A percentile compares a stretch with the other conserved stretches of the same genome.
Conservation (phyloP, 2,329 filamentous ascomycete genomes). For the Alternaria conjuncta region DNA sequence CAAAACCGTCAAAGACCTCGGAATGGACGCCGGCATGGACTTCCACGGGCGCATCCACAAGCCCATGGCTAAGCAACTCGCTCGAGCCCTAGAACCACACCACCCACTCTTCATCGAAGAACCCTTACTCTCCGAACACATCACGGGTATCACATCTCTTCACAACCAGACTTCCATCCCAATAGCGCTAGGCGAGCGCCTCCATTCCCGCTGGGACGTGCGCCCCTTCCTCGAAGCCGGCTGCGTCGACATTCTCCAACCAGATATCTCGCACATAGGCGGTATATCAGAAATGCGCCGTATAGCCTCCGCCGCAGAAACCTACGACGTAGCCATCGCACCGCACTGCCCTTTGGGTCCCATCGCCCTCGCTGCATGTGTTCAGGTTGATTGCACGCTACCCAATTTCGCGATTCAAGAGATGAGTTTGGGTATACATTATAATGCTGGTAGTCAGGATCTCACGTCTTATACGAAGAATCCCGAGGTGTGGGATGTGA, state of each 20-base stretch:
- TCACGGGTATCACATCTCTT: conserved; percentile 68
- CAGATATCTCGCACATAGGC: conserved; percentile 74
- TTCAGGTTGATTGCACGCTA: conserved; percentile 68
- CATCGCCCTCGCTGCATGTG: conserved; percentile 72
- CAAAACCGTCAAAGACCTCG: conserved; percentile 70
- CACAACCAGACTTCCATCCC: conserved; percentile 64
- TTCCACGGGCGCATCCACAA: conserved; percentile 80
- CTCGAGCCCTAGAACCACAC: conserved; percentile 69
- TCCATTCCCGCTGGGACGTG: conserved; percentile 76
- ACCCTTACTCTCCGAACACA: conserved; percentile 72
- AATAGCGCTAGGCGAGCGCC: conserved; percentile 74
- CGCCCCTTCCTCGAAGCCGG: conserved; percentile 72
- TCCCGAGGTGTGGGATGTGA: conserved; percentile 68
- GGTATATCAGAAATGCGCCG: conserved; percentile 74
- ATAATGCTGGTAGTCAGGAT: conserved; percentile 61
- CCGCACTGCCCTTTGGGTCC: conserved; percentile 78
- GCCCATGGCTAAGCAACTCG: conserved; percentile 81
- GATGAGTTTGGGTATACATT: conserved; percentile 82
- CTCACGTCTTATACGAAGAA: conserved; percentile 69
- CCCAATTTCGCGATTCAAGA: conserved; percentile 75
- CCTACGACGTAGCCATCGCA: conserved; percentile 75
- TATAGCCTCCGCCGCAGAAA: conserved; percentile 74
- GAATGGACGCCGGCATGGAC: conserved; percentile 76
- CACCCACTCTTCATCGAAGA: conserved; percentile 79
- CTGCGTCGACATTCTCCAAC: conserved; percentile 74